Evolutionary conservation across 257 asterid genomes (phyloP).

Genomic region (Fraxinus anomala): DNA sequence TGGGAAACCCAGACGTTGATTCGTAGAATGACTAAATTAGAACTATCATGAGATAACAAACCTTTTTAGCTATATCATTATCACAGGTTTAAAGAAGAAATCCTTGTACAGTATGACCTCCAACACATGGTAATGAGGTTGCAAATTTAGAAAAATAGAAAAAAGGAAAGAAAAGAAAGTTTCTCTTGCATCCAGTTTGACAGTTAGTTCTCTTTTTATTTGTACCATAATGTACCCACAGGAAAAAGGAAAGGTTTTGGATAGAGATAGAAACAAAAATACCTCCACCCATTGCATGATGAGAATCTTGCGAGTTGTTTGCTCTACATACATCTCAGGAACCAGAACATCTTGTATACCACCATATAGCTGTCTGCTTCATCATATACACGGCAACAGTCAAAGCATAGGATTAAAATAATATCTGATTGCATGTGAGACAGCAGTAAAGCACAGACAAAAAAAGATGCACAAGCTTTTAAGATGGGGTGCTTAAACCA

Average conservation of each 20-base stretch:
- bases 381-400: conserved; percentile 30
- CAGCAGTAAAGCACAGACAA: neutral
- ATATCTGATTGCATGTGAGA: conserved; percentile 13
- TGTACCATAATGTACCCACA: neutral
- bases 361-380: conserved; percentile 77
- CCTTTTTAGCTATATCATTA: neutral
- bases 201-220: neutral
- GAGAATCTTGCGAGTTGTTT: conserved; percentile 85
- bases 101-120: neutral
- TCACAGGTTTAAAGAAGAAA: neutral
- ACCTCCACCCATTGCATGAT: conserved; percentile 98
- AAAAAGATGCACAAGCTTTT: neutral
- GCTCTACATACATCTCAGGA: conserved; percentile 75
- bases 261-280: conserved; percentile 25
- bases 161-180: neutral
- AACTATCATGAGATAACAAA: neutral
- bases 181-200: conserved; percentile 2
- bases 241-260: conserved; percentile 15
- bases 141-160: neutral
- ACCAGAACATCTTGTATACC: conserved; percentile 79
- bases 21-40: neutral
- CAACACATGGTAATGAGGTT: conserved; percentile 22
- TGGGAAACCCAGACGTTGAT: neutral
- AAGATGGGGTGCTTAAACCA: neutral
- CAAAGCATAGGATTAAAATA: conserved; percentile 18